phyloP scores from a whole-genome alignment of 140 eudicot species.

The Oenanthe javanica region DNA sequence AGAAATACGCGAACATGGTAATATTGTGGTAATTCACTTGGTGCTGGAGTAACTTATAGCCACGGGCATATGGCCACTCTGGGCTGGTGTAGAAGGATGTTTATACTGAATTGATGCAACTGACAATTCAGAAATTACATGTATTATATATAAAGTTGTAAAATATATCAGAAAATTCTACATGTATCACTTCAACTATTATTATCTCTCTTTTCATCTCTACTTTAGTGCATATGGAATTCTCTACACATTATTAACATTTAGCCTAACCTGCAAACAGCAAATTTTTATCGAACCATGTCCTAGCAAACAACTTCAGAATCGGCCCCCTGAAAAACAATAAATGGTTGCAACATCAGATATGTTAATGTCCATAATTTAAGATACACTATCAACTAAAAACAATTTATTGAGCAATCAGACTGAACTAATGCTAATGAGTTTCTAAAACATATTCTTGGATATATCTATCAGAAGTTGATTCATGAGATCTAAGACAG shows the following conservation, averaged over 20 bases:
- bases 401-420: not conserved
- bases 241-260: not conserved
- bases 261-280: constrained; percentile 5
- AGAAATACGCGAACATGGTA: not conserved
- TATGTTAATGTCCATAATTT: not conserved
- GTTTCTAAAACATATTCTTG: not conserved
- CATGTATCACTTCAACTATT: not conserved
- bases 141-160: not conserved
- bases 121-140: not conserved
- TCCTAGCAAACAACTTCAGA: not conserved
- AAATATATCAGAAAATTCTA: not conserved
- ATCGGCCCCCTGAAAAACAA: not conserved
- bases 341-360: not conserved
- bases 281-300: not conserved
- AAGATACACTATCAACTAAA: not conserved
- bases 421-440: not conserved
- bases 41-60: not conserved
- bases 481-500: not conserved
- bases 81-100: not conserved
- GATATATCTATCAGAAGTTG: not conserved
- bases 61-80: not conserved
- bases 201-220: not conserved
- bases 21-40: not conserved
- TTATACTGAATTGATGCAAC: not conserved
- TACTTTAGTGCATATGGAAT: not conserved